Evolutionary conservation across 148 eudicot genomes (phyloP).

Genomic region (Polygonum maritimum): DNA sequence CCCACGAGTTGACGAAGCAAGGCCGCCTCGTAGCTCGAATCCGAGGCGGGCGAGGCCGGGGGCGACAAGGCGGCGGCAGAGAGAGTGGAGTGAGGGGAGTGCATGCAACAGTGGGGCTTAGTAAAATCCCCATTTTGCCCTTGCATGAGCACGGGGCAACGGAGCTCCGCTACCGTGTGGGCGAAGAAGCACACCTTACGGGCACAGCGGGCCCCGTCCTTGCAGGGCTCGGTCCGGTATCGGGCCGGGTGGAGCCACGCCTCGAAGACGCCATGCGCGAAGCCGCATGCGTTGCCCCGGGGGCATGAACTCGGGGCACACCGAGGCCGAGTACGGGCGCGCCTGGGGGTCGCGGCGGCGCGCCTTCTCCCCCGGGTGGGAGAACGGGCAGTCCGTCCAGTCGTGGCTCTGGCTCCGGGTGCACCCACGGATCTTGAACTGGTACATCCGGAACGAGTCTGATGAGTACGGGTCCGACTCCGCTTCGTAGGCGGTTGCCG

Average conservation of each 20-base stretch:
- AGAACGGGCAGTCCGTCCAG: conserved; percentile 13
- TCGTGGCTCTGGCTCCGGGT: conserved; percentile 7
- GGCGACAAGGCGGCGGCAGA: neutral
- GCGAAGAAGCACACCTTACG: conserved; percentile 12
- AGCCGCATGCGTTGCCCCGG: conserved; percentile 1
- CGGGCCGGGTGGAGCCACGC: conserved; percentile 10
- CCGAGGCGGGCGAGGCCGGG: neutral
- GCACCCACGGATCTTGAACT: neutral
- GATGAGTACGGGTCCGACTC: neutral
- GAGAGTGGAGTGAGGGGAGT: neutral
- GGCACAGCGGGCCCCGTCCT: conserved; percentile 3
- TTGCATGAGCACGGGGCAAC: neutral
- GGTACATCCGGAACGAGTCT: conserved; percentile 3
- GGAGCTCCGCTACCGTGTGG: neutral
- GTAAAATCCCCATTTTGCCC: neutral
- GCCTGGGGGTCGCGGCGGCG: neutral
- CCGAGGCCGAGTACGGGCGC: neutral
- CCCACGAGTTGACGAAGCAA: neutral
- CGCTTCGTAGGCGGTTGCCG: neutral
- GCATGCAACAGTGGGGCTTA: neutral
- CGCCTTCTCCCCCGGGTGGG: conserved; percentile 13
- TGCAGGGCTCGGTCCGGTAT: conserved; percentile 4
- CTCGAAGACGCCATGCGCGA: conserved; percentile 11
- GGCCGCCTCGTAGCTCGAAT: neutral
- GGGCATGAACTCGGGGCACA: conserved; percentile 1